phyloP scores from a whole-genome alignment of 345 rosid genomes.

The Euphorbia peplus region DNA sequence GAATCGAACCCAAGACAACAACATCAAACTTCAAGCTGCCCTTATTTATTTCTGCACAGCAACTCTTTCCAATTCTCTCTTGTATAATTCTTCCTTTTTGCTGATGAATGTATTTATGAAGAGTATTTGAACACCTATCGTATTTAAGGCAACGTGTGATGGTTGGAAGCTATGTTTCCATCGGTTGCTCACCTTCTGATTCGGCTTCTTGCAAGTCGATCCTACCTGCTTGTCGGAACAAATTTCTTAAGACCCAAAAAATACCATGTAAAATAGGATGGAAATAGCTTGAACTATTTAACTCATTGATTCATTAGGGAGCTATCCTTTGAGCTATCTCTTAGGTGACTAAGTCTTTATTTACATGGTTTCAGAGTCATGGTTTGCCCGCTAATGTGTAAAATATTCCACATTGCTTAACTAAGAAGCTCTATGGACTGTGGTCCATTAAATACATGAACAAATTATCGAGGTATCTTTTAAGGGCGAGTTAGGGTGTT shows the following conservation, averaged over 20 bases:
- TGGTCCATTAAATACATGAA: too few species aligned
- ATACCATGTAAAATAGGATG: background rate
- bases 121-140: constrained; percentile 3
- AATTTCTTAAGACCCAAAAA: background rate
- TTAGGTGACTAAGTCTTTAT: too few species aligned
- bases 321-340: too few species aligned
- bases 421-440: too few species aligned
- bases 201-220: constrained; percentile 63
- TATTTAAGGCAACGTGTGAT: background rate
- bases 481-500: too few species aligned
- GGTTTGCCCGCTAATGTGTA: too few species aligned
- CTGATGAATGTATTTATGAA: constrained; percentile 12
- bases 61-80: constrained; percentile 17
- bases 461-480: too few species aligned
- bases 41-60: constrained; percentile 26
- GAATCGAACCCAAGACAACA: constrained; percentile 16
- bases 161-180: constrained; percentile 34
- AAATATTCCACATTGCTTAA: too few species aligned
- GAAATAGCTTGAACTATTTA: background rate
- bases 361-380: too few species aligned
- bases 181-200: constrained; percentile 49
- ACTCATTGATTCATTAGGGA: too few species aligned
- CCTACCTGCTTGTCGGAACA: constrained; percentile 45
- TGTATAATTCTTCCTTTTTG: constrained; percentile 5
- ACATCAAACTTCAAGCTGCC: constrained; percentile 14